Evolutionary conservation across 179 eudicot genomes (phyloP), one percentile per base, ranked within the genome.

Genomic region (Spergularia azorica): DNA sequence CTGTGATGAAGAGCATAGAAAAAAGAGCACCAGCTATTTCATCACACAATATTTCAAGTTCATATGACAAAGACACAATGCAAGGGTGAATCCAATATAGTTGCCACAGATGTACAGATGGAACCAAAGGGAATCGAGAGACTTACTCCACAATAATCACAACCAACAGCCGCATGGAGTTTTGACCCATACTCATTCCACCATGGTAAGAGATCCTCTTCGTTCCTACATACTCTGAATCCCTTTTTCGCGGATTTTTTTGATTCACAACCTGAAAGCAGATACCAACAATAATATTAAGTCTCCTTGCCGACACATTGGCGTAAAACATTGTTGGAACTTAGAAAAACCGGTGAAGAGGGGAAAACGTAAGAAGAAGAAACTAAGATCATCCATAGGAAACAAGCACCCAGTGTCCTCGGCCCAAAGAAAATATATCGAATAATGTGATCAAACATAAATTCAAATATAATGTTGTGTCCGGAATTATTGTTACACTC

Each of bases 141-240:
- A 56, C 79, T 85, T 81, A 90, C 96, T 86, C 94, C 96, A 74
- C 96, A 91, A 78, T 65, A 75, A 80, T 90, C 96, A 84, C 96
- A 90, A 63, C 96, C 94, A 73, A 17, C 82, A 84, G 83, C 89
- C 18, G 69, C 4, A 68, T 91, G 94, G 74, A 88, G 76, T n/a
- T 83, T 79, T 36, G 87, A 73, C 41, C 79, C 81, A 68, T 79
- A 78, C 52, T 80, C 79, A 41, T 74, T 81, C 78, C 67, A 77
- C 85, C 80, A 82, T n/a, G 76, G 75, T 67, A 80, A 69, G 67
- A 62, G 68, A n/a, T 79, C 80, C 16, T 79, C 85, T 70, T 70
- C 69, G 39, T 77, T 38, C 60, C 70, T 57, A 70, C 13, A 55
- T 60, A 85, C 73, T 46, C 48, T 61, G 11, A 16, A 38, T 58